Percentiles rank a stretch among this genome's conserved stretches.
Conservation (phyloP, 2,329 filamentous ascomycete species). For the Rhexocercosporidium sp. region DNA sequence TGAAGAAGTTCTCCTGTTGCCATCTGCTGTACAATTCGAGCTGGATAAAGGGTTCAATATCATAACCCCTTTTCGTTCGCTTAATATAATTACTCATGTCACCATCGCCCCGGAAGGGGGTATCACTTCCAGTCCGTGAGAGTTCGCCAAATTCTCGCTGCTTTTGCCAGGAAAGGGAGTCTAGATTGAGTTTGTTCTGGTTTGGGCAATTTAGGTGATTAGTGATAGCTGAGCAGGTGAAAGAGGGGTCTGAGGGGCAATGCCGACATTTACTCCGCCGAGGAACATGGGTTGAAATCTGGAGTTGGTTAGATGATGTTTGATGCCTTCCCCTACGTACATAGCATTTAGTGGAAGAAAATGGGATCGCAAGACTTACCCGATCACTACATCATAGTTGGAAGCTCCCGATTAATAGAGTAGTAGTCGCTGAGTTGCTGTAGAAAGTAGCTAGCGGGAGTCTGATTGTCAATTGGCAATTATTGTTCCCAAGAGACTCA, state of each 20-base stretch:
- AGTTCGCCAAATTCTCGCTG: no score
- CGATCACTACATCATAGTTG: conserved; percentile 68
- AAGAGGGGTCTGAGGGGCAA: conserved; percentile 49
- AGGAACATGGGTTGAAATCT: conserved; percentile 77
- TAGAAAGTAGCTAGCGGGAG: conserved; percentile 68
- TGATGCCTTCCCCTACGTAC: no score
- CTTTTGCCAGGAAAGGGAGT: no score
- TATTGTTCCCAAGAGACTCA: no score
- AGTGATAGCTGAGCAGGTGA: neutral
- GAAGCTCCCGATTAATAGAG: conserved; percentile 56
- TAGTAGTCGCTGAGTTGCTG: conserved; percentile 66
- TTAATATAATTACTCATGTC: neutral
- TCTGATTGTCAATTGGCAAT: no score
- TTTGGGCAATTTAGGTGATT: neutral
- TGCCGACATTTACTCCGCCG: conserved; percentile 66
- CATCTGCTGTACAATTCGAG: no score
- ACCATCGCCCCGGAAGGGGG: no score
- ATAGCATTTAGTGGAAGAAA: no score
- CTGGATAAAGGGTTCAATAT: no score
- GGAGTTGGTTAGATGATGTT: conserved; percentile 4
- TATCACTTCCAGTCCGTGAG: no score
- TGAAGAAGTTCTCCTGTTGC: no score
- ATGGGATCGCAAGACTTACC: conserved; percentile 54
- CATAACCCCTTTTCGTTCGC: neutral
- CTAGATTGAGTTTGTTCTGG: no score